phyloP scores from a whole-genome alignment of 768 basidiomycete species.

The Cystobasidium tubakii region DNA sequence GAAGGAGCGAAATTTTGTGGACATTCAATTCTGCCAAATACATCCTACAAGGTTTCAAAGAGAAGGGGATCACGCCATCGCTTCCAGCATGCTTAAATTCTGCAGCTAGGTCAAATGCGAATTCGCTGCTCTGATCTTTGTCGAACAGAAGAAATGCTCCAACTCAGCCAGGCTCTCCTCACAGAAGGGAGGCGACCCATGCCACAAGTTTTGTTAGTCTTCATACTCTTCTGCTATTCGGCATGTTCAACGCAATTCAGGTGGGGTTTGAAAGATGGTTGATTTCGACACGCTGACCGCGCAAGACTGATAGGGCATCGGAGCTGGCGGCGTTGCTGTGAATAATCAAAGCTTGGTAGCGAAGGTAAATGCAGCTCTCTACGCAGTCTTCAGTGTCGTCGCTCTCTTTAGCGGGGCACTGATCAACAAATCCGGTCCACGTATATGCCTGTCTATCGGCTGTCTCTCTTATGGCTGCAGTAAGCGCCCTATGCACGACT shows the following conservation, averaged over 20 bases:
- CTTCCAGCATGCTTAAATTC: too few species aligned
- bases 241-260: not conserved
- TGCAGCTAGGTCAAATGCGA: too few species aligned
- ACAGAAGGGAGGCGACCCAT: not conserved
- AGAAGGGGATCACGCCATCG: too few species aligned
- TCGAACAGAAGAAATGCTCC: too few species aligned
- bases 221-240: not conserved
- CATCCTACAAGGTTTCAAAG: too few species aligned
- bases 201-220: not conserved
- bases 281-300: not conserved
- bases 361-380: conserved; percentile 2
- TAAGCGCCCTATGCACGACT: not conserved
- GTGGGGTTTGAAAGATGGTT: not conserved
- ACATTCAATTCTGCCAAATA: too few species aligned
- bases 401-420: not conserved
- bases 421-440: not conserved
- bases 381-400: not conserved
- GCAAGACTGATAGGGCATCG: not conserved
- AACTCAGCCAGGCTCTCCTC: too few species aligned
- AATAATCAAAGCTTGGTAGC: not conserved
- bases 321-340: not conserved
- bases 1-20: too few species aligned
- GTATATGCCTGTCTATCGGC: not conserved
- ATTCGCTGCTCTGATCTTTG: too few species aligned
- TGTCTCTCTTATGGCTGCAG: not conserved